Evolutionary conservation across 108 stramenopile genomes (phyloP).

Genomic region (Mediolabrus comicus): DNA sequence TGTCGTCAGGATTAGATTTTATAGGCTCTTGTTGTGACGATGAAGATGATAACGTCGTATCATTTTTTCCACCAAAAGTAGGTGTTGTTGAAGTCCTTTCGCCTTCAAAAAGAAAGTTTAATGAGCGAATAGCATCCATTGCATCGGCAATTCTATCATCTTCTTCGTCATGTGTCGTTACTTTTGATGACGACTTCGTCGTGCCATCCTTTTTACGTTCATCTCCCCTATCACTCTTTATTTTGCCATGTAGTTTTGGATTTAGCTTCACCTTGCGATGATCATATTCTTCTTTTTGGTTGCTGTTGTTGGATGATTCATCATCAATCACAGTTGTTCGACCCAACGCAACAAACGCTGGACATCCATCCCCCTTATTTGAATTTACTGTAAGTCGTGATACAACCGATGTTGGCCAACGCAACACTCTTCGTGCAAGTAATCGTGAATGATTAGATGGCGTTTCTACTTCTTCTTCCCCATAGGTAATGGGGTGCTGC

Average conservation of each 20-base stretch:
- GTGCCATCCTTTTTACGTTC: neutral
- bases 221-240: too few relatives aligned
- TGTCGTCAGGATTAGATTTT: neutral
- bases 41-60: neutral
- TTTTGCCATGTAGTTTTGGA: neutral
- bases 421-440: constrained; percentile 33
- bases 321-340: constrained; percentile 21
- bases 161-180: neutral
- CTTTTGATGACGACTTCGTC: neutral
- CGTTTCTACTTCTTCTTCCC: constrained; percentile 10
- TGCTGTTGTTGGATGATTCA: neutral
- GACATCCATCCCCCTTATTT: constrained; percentile 6
- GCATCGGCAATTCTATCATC: constrained; percentile 29
- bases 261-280: neutral
- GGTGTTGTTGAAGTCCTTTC: neutral
- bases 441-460: constrained; percentile 25
- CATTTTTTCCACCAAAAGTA: too few relatives aligned
- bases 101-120: constrained; percentile 38
- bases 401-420: constrained; percentile 35
- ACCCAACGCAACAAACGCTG: constrained; percentile 37
- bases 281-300: too few relatives aligned
- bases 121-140: constrained; percentile 24
- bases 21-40: too few relatives aligned
- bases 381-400: neutral
- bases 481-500: neutral